Evolutionary conservation across 352 stramenopile genomes (phyloP).

Genomic region (Pythium folliculosum): DNA sequence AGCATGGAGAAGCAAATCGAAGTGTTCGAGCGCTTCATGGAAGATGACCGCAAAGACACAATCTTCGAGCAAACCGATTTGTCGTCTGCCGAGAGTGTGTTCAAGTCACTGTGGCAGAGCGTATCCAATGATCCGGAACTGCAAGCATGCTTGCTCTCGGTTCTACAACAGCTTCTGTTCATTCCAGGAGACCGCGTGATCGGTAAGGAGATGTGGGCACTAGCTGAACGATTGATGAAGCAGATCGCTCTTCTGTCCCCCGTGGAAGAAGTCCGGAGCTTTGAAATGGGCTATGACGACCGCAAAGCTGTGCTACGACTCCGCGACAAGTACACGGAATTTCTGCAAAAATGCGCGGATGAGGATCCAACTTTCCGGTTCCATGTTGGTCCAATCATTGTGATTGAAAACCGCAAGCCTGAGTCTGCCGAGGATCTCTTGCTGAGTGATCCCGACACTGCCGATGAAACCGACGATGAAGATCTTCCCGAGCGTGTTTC

Average conservation of each 20-base stretch:
- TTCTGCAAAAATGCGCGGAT: conserved; percentile 68
- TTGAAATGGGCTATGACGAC: conserved; percentile 80
- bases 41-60: conserved; percentile 85
- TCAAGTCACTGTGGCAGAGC: conserved; percentile 54
- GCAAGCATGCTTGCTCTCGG: conserved; percentile 71
- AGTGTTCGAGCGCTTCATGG: conserved; percentile 88
- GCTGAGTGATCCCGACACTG: conserved; percentile 48
- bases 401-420: conserved; percentile 70
- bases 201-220: conserved; percentile 87
- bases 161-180: conserved; percentile 86
- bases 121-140: conserved; percentile 65
- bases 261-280: conserved; percentile 80
- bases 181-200: conserved; percentile 79
- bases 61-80: conserved; percentile 84
- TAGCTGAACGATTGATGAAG: conserved; percentile 78
- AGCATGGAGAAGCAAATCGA: conserved; percentile 90
- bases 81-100: conserved; percentile 69
- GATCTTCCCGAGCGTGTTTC: conserved; percentile 36
- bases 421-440: conserved; percentile 49
- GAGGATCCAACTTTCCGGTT: conserved; percentile 70
- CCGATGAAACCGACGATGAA: conserved; percentile 71
- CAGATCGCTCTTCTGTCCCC: conserved; percentile 74
- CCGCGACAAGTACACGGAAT: conserved; percentile 75
- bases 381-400: conserved; percentile 69
- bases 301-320: conserved; percentile 76